Evolutionary conservation across 495 filamentous ascomycete species (phyloP), one percentile per base, ranked within the genome.

Genomic region (Hypoxylon intermedium): DNA sequence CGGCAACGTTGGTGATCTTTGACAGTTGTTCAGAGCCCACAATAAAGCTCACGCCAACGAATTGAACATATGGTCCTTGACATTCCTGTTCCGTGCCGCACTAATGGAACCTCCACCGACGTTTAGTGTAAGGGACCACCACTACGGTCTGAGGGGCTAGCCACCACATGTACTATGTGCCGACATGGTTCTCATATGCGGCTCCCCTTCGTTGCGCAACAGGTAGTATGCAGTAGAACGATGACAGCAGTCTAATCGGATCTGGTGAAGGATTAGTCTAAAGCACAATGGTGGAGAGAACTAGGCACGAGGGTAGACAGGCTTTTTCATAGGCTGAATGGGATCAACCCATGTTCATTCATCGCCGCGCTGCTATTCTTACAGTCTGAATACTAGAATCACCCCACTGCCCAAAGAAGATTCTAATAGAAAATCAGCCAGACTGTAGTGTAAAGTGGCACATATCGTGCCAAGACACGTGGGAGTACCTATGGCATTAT

Each of bases 381-480:
- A 41, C 15, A 1, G 12, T 37, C n/a, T 15, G 13, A 11, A 6
- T 15, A 15, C n/a, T 9, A 46, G 6, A 31, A 46, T 16, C 24
- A 46, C 24, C 24, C 43, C 43, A 18, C 45, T 48, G 53, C 48
- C 42, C 43, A 57, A 23, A 33, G 20, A 13, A 16, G 37, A 23
- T 48, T 40, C 33, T 23, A 48, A 48, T 48, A 33, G 16, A 43
- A 33, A 30, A 5, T 24, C 19, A 16, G 12, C 30, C 43, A 57
- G 16, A 41, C 0, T 40, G 6, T 28, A 37, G 0, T 56, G 9
- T 40, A 30, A 12, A 38, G 31, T 34, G 44, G 18, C 5, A 42
- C 44, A n/a, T 20, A 20, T 33, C 23, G 13, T 57, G 43, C 44
- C 34, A 57, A 49, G 53, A 57, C 53, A 57, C 53, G 53, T 57